Evolutionary conservation across 768 basidiomycete genomes (phyloP).

Genomic region (Trametes elegans): DNA sequence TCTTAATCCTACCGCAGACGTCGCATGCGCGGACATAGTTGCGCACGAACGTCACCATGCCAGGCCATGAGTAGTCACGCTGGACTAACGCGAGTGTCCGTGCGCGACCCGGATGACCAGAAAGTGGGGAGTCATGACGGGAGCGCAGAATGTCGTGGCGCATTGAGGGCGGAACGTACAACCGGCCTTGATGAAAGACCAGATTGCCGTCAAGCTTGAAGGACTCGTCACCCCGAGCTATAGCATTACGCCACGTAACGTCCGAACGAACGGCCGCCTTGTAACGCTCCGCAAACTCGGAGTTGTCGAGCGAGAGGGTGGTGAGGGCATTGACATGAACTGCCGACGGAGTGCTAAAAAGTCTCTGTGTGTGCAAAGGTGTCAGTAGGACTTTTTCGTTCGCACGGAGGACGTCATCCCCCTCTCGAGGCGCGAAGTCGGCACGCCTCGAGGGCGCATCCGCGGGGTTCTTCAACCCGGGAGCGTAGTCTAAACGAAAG

Average conservation of each 20-base stretch:
- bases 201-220: conserved; percentile 16
- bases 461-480: too few species aligned
- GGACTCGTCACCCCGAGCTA: conserved; percentile 12
- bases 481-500: too few species aligned
- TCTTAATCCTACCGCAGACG: not conserved
- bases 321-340: conserved; percentile 17
- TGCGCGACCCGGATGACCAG: conserved; percentile 41
- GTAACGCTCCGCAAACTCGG: conserved; percentile 21
- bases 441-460: conserved; percentile 26
- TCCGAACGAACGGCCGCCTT: conserved; percentile 16
- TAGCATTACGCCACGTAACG: conserved; percentile 21
- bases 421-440: too few species aligned
- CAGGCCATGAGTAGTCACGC: conserved; percentile 42
- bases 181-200: conserved; percentile 26
- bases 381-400: conserved; percentile 10
- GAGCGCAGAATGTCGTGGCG: conserved; percentile 29
- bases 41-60: conserved; percentile 18
- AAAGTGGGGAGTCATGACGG: conserved; percentile 36
- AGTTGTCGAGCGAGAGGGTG: conserved; percentile 23
- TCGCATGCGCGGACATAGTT: not conserved
- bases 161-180: conserved; percentile 35
- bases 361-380: not conserved
- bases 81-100: conserved; percentile 33
- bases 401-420: conserved; percentile 3
- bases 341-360: not conserved